Conservation (phyloP, 352 stramenopile species). For the Pythium biforme region DNA sequence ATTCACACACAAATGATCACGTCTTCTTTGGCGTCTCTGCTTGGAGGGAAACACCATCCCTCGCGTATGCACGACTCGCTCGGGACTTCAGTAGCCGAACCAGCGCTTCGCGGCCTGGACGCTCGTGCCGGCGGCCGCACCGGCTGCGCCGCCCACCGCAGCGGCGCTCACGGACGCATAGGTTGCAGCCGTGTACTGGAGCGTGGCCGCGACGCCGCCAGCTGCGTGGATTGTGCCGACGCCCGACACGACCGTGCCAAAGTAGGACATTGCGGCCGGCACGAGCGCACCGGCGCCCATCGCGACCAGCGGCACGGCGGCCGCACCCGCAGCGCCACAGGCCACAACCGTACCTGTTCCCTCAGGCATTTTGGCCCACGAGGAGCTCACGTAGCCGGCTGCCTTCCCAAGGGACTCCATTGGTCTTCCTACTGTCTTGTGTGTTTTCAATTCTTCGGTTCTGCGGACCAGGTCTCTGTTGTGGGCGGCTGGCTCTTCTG, state of each 20-base stretch:
- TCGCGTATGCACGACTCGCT: background rate
- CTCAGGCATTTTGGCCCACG: too few species aligned
- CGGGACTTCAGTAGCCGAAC: background rate
- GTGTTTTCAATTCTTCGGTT: too few species aligned
- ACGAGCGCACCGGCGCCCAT: slow-evolving; percentile 15
- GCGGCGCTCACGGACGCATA: background rate
- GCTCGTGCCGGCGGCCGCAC: background rate
- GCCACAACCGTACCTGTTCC: background rate
- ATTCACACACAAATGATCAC: too few species aligned
- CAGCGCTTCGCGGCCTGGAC: background rate
- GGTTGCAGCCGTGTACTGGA: slow-evolving; percentile 12
- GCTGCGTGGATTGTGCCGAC: slow-evolving; percentile 28
- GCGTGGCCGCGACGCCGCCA: slow-evolving; percentile 22
- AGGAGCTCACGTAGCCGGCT: too few species aligned
- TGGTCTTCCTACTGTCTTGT: too few species aligned
- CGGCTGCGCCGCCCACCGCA: background rate
- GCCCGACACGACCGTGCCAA: slow-evolving; percentile 25
- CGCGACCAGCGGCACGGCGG: slow-evolving; percentile 2
- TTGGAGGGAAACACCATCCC: too few species aligned
- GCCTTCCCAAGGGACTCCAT: too few species aligned
- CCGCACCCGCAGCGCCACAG: background rate
- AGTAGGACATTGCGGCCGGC: slow-evolving; percentile 22
- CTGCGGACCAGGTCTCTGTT: too few species aligned
- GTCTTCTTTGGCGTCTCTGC: too few species aligned
- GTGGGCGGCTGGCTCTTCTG: too few species aligned